Evolutionary conservation across 2,329 filamentous ascomycete genomes (phyloP), one percentile per base, ranked within the genome.

Genomic region (Trichoderma cornu-damae): DNA sequence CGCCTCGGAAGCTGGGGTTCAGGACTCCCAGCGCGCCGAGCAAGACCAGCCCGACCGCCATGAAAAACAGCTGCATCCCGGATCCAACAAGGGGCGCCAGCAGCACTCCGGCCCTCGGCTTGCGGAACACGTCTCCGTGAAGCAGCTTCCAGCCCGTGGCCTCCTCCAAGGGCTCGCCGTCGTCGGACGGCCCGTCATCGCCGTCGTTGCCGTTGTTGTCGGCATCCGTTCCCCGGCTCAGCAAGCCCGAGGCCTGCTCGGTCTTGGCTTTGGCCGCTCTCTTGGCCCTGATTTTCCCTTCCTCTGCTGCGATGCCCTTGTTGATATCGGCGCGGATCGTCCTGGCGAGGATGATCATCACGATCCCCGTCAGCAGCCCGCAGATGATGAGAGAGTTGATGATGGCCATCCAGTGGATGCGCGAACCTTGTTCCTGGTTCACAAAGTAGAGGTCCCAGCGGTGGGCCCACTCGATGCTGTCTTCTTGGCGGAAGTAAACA

Each of bases 391-490:
- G 72, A 0, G 90, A 94, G 73, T 95, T 96, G 70, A 94, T 72
- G 61, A 96, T 93, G 34, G 90, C 90, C 57, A 96, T 78, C 89
- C 90, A 95, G 69, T 96, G 90, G 22, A 93, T 89, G 68, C 84
- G 85, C 24, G 83, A 86, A 44, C 88, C 88, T 63, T 93, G 89
- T 58, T 90, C 87, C 68, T 94, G 89, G 69, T 93, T 91, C 59
- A 88, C 88, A 73, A 96, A 95, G 71, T 95, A 96, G 55, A 93
- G 75, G 66, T 95, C 89, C 90, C 91, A 96, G 55, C 90, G 83
- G 64, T 86, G 89, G 57, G 79, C 78, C 91, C 91, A 96, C 62
- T 94, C 89, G 50, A 95, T 77, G 18, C 80, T 83, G 40, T 86
- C 82, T 61, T 95, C 89, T 69, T 95, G 88, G 51, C 89, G 85